These are phyloP conservation scores for Globisporangium iwayamae DNA, from an alignment of 352 stramenopile species.

Conservation along the genomic window DNA sequence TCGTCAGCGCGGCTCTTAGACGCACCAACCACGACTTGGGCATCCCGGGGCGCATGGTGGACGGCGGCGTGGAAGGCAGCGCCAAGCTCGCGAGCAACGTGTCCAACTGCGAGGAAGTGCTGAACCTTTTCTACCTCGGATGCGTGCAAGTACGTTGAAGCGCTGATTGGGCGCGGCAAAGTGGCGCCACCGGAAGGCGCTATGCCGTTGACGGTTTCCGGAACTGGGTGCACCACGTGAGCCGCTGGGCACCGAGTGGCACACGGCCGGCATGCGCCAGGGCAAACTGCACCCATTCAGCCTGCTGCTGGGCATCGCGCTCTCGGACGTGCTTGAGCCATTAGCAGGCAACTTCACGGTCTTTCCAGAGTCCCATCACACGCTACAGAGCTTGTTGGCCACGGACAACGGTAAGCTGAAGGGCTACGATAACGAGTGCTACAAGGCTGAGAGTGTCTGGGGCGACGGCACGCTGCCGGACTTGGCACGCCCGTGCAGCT, in stretches of 20 bases:
- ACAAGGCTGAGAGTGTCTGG: conserved; percentile 69
- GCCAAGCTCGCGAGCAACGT: conserved; percentile 68
- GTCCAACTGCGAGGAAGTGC: conserved; percentile 61
- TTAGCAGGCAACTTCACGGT: conserved; percentile 71
- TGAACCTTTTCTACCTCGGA: conserved; percentile 57
- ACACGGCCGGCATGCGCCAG: conserved; percentile 82
- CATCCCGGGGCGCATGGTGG: conserved; percentile 60
- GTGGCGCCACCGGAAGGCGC: conserved; percentile 49
- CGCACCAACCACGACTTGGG: conserved; percentile 80
- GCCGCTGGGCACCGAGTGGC: conserved; percentile 68
- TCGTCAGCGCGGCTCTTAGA: conserved; percentile 52
- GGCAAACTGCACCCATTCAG: conserved; percentile 68
- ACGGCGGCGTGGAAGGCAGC: conserved; percentile 67
- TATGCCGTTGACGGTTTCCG: conserved; percentile 67
- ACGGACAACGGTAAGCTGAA: conserved; percentile 43
- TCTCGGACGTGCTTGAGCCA: conserved; percentile 64
- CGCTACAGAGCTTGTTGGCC: conserved; percentile 46
- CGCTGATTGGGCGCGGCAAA: conserved; percentile 44
- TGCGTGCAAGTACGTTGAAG: conserved; percentile 54
- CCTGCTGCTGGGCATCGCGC: conserved; percentile 55
- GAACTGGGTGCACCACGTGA: conserved; percentile 62
- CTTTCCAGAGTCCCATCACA: conserved; percentile 59
- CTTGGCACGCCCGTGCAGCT: conserved; percentile 57
- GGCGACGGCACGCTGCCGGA: conserved; percentile 67
- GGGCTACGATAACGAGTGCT: conserved; percentile 57